phyloP scores from a whole-genome alignment of 1,284 basidiomycete genomes.

The Sporisorium iseilematis-ciliati region DNA sequence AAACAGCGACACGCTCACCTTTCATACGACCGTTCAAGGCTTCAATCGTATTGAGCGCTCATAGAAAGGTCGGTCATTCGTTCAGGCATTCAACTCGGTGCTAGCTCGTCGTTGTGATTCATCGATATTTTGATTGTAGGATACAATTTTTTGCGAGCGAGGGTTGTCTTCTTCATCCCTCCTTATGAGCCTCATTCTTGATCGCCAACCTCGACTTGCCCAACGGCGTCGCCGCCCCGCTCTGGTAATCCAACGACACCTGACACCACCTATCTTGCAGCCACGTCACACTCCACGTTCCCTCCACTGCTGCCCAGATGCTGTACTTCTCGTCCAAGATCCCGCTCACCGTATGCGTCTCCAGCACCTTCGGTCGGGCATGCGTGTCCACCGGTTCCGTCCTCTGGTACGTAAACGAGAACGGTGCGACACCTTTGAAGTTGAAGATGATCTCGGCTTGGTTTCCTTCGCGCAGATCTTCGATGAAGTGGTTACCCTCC shows the following conservation, averaged over 20 bases:
- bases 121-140: neutral
- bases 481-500: conserved; percentile 82
- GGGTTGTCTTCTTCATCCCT: neutral
- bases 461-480: conserved; percentile 82
- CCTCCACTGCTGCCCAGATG: conserved; percentile 87
- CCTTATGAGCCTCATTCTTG: conserved; percentile 24
- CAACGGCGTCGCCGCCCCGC: conserved; percentile 52
- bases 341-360: conserved; percentile 74
- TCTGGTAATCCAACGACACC: conserved; percentile 58
- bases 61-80: neutral
- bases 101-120: neutral
- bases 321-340: conserved; percentile 83
- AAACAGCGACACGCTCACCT: neutral
- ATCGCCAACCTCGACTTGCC: conserved; percentile 47
- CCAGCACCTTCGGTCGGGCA: conserved; percentile 59
- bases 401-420: conserved; percentile 78
- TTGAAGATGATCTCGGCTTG: conserved; percentile 92
- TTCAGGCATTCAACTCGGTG: too few relatives aligned
- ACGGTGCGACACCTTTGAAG: conserved; percentile 89
- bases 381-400: conserved; percentile 68
- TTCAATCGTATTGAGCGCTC: neutral
- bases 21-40: neutral
- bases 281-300: conserved; percentile 87
- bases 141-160: neutral
- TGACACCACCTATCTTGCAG: conserved; percentile 83